Conservation (phyloP, 768 basidiomycete species). For the Termitomyces sp. region DNA sequence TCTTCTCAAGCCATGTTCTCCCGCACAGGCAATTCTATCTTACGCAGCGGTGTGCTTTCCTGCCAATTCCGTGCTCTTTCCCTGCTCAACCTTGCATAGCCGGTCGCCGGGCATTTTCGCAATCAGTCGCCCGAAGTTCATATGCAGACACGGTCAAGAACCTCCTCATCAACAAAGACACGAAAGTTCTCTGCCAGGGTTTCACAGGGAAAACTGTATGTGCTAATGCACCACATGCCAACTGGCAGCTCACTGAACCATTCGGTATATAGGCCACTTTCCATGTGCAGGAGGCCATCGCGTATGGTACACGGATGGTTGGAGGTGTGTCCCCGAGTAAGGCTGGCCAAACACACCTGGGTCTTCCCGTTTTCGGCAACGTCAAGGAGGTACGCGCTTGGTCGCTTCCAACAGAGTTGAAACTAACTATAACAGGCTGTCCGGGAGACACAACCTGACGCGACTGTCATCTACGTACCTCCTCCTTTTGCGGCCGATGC, state of each 20-base stretch:
- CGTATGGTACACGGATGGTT: constrained; percentile 95
- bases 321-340: constrained; percentile 97
- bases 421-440: constrained; percentile 59
- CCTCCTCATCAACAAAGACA: constrained; percentile 90
- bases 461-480: constrained; percentile 95
- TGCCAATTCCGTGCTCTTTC: background rate
- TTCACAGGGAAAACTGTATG: constrained; percentile 94
- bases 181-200: constrained; percentile 88
- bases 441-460: constrained; percentile 80
- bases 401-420: background rate
- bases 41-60: constrained; percentile 40
- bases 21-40: constrained; percentile 54
- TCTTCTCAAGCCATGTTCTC: constrained; percentile 43
- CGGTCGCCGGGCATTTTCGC: constrained; percentile 78
- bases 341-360: constrained; percentile 92
- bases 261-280: constrained; percentile 78
- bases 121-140: constrained; percentile 63
- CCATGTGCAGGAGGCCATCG: constrained; percentile 90
- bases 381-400: constrained; percentile 72
- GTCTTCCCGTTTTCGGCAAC: constrained; percentile 88
- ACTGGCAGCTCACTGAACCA: background rate
- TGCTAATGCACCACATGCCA: background rate
- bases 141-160: constrained; percentile 92
- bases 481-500: constrained; percentile 96
- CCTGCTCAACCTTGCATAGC: constrained; percentile 26